Evolutionary conservation across 768 basidiomycete species (phyloP).

Genomic region (Panellus pusillus): DNA sequence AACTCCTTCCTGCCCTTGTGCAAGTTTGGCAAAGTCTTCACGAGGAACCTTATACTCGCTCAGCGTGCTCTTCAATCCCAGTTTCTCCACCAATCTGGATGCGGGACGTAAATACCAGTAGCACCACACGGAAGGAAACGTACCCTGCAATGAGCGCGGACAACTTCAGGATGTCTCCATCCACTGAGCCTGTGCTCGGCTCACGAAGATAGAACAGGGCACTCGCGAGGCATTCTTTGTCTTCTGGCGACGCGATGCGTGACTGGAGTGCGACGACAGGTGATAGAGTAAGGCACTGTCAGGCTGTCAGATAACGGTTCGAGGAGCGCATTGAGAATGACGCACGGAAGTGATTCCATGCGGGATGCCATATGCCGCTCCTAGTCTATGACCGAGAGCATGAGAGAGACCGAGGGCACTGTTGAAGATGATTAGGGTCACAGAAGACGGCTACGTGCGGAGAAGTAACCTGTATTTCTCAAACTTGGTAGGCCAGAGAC

Average conservation of each 20-base stretch:
- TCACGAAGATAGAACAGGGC: constrained; percentile 58
- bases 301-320: not conserved
- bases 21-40: constrained; percentile 53
- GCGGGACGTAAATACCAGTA: too few relatives aligned
- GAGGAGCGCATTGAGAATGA: constrained; percentile 7
- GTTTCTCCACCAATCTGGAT: constrained; percentile 55
- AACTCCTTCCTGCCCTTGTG: constrained; percentile 45
- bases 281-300: constrained; percentile 70
- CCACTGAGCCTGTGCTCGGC: constrained; percentile 61
- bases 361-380: constrained; percentile 71
- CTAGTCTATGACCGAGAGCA: constrained; percentile 70
- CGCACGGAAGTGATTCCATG: constrained; percentile 84
- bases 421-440: not conserved
- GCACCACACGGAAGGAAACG: constrained; percentile 23
- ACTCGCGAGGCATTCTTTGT: constrained; percentile 60
- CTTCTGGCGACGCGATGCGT: constrained; percentile 53
- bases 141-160: constrained; percentile 57
- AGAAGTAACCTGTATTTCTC: constrained; percentile 52
- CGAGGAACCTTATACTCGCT: constrained; percentile 64
- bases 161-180: constrained; percentile 60
- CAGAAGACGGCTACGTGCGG: too few relatives aligned
- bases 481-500: constrained; percentile 63
- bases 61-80: constrained; percentile 61
- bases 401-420: constrained; percentile 78
- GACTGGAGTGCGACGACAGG: constrained; percentile 63